Evolutionary conservation across 345 rosid species (phyloP).

Genomic region (Acer saccharum): DNA sequence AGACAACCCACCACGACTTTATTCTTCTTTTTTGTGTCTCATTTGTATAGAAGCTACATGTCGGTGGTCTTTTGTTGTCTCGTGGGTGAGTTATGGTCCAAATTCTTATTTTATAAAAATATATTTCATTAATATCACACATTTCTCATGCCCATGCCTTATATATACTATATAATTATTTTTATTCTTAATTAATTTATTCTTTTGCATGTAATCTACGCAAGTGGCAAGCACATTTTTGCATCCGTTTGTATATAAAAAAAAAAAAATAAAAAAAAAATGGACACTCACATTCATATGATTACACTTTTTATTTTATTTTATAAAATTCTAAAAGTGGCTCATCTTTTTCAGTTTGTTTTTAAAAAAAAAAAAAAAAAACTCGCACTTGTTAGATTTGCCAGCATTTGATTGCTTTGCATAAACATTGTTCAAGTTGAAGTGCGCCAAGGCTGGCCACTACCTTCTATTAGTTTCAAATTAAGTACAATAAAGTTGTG

Average conservation of each 20-base stretch:
- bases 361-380: no score
- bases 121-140: neutral
- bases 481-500: neutral
- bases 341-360: neutral
- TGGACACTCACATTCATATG: neutral
- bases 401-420: neutral
- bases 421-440: neutral
- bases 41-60: neutral
- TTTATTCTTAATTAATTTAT: neutral
- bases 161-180: neutral
- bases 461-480: neutral
- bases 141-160: conserved; percentile 1
- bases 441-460: neutral
- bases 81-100: neutral
- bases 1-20: no score
- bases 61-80: neutral
- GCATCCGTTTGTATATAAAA: neutral
- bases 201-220: neutral
- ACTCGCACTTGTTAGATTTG: neutral
- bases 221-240: neutral
- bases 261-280: neutral
- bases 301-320: neutral
- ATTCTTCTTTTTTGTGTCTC: neutral
- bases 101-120: conserved; percentile 5
- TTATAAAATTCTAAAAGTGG: neutral